phyloP scores from a whole-genome alignment of 2,329 filamentous ascomycete genomes.

The Colletotrichum neosansevieriae region DNA sequence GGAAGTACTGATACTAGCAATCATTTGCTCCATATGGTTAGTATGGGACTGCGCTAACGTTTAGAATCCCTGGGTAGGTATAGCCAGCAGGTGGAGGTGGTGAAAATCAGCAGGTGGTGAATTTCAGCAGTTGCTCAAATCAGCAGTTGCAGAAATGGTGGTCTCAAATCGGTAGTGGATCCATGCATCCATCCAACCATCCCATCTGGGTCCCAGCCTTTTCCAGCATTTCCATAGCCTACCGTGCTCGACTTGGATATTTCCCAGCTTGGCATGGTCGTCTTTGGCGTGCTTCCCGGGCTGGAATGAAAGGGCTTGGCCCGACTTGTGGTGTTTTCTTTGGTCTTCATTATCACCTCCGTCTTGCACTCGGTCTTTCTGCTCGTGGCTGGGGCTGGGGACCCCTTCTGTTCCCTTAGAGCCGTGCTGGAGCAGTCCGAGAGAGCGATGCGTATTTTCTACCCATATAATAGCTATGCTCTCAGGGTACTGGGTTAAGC shows the following conservation, averaged over 20 bases:
- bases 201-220: not conserved
- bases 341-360: not conserved
- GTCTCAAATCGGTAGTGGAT: not conserved
- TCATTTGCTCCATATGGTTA: no score
- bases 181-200: conserved; percentile 1
- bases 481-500: not conserved
- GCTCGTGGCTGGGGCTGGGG: not conserved
- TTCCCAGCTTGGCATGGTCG: not conserved
- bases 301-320: not conserved
- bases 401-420: not conserved
- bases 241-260: no score
- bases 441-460: not conserved
- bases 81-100: no score
- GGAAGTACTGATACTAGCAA: no score
- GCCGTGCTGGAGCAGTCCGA: not conserved
- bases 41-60: no score
- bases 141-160: no score
- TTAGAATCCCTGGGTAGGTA: no score
- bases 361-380: not conserved
- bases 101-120: no score
- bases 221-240: no score
- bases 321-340: not conserved
- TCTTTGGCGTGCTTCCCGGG: not conserved
- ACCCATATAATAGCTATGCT: not conserved
- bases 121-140: not conserved